Conservation (phyloP, 331 rosid species). For the Acacia pycnantha region DNA sequence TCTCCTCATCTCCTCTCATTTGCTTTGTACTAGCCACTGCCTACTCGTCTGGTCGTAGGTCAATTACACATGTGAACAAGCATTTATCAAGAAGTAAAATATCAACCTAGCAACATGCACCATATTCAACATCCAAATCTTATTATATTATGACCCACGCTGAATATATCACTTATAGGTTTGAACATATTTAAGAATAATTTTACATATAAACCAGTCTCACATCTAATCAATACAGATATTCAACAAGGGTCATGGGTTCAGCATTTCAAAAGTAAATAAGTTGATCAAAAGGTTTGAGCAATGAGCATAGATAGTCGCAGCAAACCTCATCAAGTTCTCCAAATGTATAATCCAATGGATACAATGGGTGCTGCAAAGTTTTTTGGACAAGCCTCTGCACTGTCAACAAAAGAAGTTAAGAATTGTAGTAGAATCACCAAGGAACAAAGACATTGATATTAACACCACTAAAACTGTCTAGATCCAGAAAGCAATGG, state of each 20-base stretch:
- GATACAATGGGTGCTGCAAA: constrained; percentile 71
- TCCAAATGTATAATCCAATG: constrained; percentile 58
- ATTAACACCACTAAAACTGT: constrained; percentile 11
- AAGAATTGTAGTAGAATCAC: constrained; percentile 29
- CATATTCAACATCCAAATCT: constrained; percentile 13
- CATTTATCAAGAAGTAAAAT: neutral
- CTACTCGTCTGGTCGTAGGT: neutral
- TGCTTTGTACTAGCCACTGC: neutral
- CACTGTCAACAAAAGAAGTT: constrained; percentile 41
- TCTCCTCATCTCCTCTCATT: neutral
- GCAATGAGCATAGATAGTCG: neutral
- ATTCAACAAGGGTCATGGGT: neutral
- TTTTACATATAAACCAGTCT: neutral
- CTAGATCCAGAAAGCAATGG: too few species aligned
- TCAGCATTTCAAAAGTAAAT: constrained; percentile 16
- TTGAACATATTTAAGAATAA: neutral
- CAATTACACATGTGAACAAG: neutral
- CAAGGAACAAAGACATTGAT: neutral
- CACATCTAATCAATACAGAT: constrained; percentile 12
- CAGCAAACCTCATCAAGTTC: constrained; percentile 61
- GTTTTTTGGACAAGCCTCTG: constrained; percentile 80
- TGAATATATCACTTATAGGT: neutral
- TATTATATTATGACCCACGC: neutral
- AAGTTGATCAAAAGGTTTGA: constrained; percentile 1
- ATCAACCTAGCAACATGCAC: neutral